Percentiles rank a stretch among this genome's conserved stretches.
Evolutionary conservation across 257 asterid genomes (phyloP).

Genomic region (Echites panduratus): DNA sequence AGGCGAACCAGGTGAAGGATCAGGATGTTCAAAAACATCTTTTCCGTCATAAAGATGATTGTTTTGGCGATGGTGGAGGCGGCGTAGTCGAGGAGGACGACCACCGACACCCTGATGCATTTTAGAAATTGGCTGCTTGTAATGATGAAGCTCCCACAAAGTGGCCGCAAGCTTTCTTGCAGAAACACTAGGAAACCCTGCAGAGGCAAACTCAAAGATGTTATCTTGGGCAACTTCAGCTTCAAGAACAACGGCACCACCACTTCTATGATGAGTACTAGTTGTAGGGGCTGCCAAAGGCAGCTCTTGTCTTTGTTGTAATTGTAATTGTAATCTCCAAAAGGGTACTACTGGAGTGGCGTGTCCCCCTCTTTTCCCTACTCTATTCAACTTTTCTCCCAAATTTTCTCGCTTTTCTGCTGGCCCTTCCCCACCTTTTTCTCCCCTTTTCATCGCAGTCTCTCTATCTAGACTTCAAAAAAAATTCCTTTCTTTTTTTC

Average conservation of each 20-base stretch:
- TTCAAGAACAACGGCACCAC: neutral
- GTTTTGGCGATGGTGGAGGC: slow-evolving; percentile 36
- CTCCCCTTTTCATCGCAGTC: slow-evolving; percentile 47
- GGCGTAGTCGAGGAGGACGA: slow-evolving; percentile 58
- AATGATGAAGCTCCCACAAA: slow-evolving; percentile 72
- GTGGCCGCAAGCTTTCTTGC: slow-evolving; percentile 85
- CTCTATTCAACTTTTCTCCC: slow-evolving; percentile 79
- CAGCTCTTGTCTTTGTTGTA: slow-evolving; percentile 14
- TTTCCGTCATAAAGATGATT: slow-evolving; percentile 40
- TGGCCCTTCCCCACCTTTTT: slow-evolving; percentile 54
- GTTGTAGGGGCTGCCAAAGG: neutral
- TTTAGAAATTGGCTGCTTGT: slow-evolving; percentile 41
- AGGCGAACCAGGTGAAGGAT: slow-evolving; percentile 63
- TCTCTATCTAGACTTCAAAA: slow-evolving; percentile 16
- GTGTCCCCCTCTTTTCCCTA: slow-evolving; percentile 76
- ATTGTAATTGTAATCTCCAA: slow-evolving; percentile 38
- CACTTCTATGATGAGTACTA: neutral
- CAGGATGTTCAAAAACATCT: slow-evolving; percentile 34
- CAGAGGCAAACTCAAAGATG: slow-evolving; percentile 20
- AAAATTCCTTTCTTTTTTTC: slow-evolving; percentile 8
- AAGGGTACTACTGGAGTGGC: slow-evolving; percentile 73
- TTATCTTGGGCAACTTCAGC: slow-evolving; percentile 25
- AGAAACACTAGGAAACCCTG: slow-evolving; percentile 37
- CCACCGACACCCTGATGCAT: slow-evolving; percentile 53
- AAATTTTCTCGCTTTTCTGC: slow-evolving; percentile 63